Percentiles rank a stretch among this genome's conserved stretches.
phyloP scores from a whole-genome alignment of 331 rosid species.

The Malus hybrid region DNA sequence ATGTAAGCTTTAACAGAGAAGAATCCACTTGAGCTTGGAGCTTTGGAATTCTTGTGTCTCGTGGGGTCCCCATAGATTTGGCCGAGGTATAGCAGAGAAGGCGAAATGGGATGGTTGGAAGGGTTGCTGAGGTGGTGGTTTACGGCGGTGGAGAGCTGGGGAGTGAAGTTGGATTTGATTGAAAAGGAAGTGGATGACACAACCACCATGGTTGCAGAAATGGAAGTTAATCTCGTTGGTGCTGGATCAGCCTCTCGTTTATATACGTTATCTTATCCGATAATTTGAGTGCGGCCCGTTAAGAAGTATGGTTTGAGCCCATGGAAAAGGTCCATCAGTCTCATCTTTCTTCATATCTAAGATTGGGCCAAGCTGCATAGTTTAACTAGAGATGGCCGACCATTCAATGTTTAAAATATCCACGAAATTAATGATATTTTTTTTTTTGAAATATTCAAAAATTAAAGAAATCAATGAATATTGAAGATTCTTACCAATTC shows the following conservation, averaged over 20 bases:
- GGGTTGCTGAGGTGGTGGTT: constrained; percentile 16
- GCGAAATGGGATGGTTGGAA: constrained; percentile 18
- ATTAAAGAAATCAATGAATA: too few species aligned
- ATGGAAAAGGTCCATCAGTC: too few species aligned
- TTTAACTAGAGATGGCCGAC: too few species aligned
- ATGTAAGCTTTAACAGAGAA: constrained; percentile 59
- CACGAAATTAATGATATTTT: too few species aligned
- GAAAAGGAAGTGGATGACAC: constrained; percentile 33
- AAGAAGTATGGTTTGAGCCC: too few species aligned
- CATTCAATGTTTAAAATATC: too few species aligned
- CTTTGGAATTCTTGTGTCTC: constrained; percentile 13
- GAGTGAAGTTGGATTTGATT: constrained; percentile 15
- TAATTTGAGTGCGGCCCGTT: too few species aligned
- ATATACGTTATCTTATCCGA: constrained; percentile 37
- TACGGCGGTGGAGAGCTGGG: constrained; percentile 9
- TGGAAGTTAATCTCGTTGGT: constrained; percentile 15
- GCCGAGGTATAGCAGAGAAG: constrained; percentile 33
- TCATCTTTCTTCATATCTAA: too few species aligned
- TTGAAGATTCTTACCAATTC: too few species aligned
- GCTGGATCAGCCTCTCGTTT: constrained; percentile 37
- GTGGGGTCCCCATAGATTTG: constrained; percentile 35
- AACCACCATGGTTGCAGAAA: constrained; percentile 38
- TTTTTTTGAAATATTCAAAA: too few species aligned
- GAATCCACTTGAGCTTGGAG: constrained; percentile 3
- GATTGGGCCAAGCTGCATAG: too few species aligned